Base-by-base conservation (phyloP, 2,329 filamentous ascomycete genomes). In the Apiospora saccharicola region DNA sequence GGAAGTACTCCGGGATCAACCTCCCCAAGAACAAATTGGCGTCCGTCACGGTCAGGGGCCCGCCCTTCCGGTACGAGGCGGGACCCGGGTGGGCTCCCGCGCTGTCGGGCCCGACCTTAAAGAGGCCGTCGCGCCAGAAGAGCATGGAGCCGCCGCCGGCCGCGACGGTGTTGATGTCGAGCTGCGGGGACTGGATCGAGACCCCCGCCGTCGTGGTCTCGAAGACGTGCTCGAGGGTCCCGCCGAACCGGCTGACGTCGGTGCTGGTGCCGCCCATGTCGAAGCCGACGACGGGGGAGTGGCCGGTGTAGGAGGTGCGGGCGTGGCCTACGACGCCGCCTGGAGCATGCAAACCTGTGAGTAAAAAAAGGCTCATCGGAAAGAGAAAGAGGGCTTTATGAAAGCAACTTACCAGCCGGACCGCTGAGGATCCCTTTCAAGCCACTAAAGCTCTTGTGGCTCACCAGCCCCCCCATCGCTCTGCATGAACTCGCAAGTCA, bases 151-250 rank as follows among this genome's bases (percentile, higher is more conserved):
- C 91, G 73, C 93, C 93, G 49, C 92, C 71, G 8, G 93, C 92
- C 34, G 93, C 93, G 5, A 95, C 92, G 1, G 93, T 96, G 79
- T 94, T 94, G 79, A 96, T 95, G 76, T 95, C 93, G 1, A 95
- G 87, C 78, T 95, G 93, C 0, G 93, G 93, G 0, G 90, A 92
- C 74, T 95, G 93, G 14, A 95, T 94, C 1, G 92, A 92, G 1
- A 95, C 90, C 16, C 93, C 93, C 0, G 93, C 93, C 0, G 73
- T 77, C 13, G 73, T 75, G 3, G 76, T 74, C 47, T 77, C 75
- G n/a, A 75, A 75, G 2, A 75, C 79, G 67, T 85, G 83, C 41
- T 84, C 83, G 44, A 82, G 82, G 1, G 79, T 78, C 1, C 84
- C 83, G 3, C 79, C 90, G 75, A 93, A 94, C 49, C 93, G 85